Evolutionary conservation across 2,329 filamentous ascomycete species (phyloP), one percentile per base, ranked within the genome.

Genomic region (Gaeumannomyces sp.): DNA sequence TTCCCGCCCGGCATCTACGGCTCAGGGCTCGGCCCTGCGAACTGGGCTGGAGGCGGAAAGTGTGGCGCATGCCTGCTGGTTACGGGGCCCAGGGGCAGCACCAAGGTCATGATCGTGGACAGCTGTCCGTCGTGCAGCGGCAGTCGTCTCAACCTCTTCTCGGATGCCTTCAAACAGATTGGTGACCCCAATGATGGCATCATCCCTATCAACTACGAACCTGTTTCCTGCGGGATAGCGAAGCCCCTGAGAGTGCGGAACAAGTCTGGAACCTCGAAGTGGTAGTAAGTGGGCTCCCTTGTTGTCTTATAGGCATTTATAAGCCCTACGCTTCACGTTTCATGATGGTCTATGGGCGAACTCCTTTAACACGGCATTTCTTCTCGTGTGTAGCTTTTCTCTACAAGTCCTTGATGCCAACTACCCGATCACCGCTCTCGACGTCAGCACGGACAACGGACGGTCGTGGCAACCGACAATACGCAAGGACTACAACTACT

Each of bases 401-500:
- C 85, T 87, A 79, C 87, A 90, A 73, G 85, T 89, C 59, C 78
- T 88, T 70, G 89, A 89, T 74, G 76, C 83, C 70, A 87, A 86
- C 72, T 78, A 83, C 66, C 79, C 80, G 22, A 79, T 89, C 58
- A 70, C 77, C 63, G 79, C 76, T 67, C 77, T 89, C 28, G 85
- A 89, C 68, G 85, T 89, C 65, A 85, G 83, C 65, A 85, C 79
- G n/a, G 82, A 89, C 70, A 80, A 82, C 14, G 86, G 86, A 25
- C 79, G 69, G 63, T 84, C 81, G 19, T 89, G 85, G 86, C 73
- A 81, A 72, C 61, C 72, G n/a, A 88, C 86, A 0, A 78, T 76
- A 2, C 78, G 87, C 61, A 73, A 79, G 65, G 74, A 76, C 33
- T 86, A 86, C 72, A 85, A 89, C 78, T 89, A 81, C 76, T 89